Evolutionary conservation across 2,329 filamentous ascomycete genomes (phyloP).

Genomic region (Xylariales sp.): DNA sequence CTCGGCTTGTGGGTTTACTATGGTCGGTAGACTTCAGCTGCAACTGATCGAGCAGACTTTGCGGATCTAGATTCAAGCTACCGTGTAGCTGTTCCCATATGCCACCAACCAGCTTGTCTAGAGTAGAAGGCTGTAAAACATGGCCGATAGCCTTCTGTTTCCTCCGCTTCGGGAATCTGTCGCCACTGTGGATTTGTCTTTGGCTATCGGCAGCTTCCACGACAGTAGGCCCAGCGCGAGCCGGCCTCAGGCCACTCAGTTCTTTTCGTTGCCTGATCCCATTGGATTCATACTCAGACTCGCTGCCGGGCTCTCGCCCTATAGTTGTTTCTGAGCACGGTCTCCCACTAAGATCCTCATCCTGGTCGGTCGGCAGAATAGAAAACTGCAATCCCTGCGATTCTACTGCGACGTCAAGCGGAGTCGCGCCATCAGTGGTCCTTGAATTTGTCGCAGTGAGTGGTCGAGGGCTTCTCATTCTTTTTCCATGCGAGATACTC

Average conservation of each 20-base stretch:
- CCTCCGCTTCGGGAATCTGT: conserved; percentile 16
- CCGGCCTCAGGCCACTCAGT: conserved; percentile 15
- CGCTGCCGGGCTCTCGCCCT: too few species aligned
- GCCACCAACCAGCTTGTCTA: conserved; percentile 25
- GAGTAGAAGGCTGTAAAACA: conserved; percentile 17
- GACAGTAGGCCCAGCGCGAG: conserved; percentile 9
- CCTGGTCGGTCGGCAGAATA: too few species aligned
- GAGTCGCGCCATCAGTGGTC: too few species aligned
- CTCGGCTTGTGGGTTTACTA: conserved; percentile 6
- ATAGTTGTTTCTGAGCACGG: too few species aligned
- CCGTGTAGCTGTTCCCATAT: conserved; percentile 30
- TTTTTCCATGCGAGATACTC: too few species aligned
- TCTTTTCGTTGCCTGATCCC: conserved; percentile 8
- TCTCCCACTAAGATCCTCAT: too few species aligned
- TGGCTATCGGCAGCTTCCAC: conserved; percentile 19
- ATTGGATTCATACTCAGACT: too few species aligned
- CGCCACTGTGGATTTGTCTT: conserved; percentile 16
- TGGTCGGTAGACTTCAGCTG: conserved; percentile 11
- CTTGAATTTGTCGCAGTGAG: too few species aligned
- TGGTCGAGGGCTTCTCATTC: too few species aligned
- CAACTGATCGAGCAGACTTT: conserved; percentile 22
- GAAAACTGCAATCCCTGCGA: too few species aligned
- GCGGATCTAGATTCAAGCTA: conserved; percentile 22
- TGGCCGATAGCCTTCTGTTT: conserved; percentile 23
- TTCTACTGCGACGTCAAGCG: too few species aligned